These are phyloP conservation scores for Dothideomycetes sp. DNA, from an alignment of 2,329 filamentous ascomycete species.

Conservation along the genomic window DNA sequence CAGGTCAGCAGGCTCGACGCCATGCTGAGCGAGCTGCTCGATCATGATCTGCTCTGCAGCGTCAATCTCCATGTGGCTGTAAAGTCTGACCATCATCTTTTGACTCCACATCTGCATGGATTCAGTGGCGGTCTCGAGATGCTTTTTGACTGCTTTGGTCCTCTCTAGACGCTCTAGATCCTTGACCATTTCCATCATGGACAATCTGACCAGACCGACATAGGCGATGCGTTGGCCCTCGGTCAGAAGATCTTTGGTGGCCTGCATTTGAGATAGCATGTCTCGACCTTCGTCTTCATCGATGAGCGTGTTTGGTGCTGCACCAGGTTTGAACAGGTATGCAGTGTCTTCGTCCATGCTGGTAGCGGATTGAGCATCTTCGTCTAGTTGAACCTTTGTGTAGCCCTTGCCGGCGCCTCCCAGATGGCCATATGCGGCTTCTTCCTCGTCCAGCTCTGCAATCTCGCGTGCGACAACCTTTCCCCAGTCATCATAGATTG, in stretches of 20 bases:
- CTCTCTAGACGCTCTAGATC: slow-evolving; percentile 52
- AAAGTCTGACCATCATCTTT: slow-evolving; percentile 93
- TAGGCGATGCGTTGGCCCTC: slow-evolving; percentile 95
- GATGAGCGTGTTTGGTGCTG: slow-evolving; percentile 45
- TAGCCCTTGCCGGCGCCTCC: slow-evolving; percentile 92
- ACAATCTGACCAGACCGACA: slow-evolving; percentile 76
- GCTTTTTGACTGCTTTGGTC: slow-evolving; percentile 60
- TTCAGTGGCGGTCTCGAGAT: slow-evolving; percentile 58
- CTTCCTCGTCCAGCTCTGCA: slow-evolving; percentile 56
- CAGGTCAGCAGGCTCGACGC: slow-evolving; percentile 73
- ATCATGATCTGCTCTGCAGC: slow-evolving; percentile 94
- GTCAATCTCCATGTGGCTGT: slow-evolving; percentile 93
- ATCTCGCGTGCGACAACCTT: slow-evolving; percentile 75
- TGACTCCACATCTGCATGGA: slow-evolving; percentile 91
- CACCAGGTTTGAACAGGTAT: slow-evolving; percentile 74
- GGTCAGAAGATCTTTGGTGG: slow-evolving; percentile 88
- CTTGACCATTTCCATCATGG: slow-evolving; percentile 66
- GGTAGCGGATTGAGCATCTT: slow-evolving; percentile 85
- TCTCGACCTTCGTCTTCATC: slow-evolving; percentile 73
- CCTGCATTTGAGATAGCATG: slow-evolving; percentile 79
- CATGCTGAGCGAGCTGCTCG: slow-evolving; percentile 87
- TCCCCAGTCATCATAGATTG: slow-evolving; percentile 92
- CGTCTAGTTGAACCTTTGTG: slow-evolving; percentile 86
- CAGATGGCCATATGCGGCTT: slow-evolving; percentile 58
- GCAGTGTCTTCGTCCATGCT: slow-evolving; percentile 96